phyloP scores from a whole-genome alignment of 163 green algal species.

The Scenedesmus sp. region DNA sequence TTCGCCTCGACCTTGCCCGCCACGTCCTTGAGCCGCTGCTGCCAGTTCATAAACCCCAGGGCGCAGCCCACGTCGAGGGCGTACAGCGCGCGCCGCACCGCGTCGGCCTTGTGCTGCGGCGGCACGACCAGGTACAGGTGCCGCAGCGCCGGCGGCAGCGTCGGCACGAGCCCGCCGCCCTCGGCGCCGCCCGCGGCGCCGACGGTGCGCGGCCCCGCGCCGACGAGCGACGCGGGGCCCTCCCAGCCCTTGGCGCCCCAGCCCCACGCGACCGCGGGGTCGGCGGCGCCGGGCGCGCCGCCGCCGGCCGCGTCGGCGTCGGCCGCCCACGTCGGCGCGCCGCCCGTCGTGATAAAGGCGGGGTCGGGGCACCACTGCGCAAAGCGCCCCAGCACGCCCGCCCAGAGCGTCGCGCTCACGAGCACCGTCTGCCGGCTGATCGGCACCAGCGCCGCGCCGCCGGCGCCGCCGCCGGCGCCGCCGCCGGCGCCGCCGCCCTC shows the following conservation, averaged over 20 bases:
- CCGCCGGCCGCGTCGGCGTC: background rate
- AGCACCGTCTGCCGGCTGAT: slow-evolving; percentile 79
- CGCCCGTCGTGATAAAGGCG: slow-evolving; percentile 50
- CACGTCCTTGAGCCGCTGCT: slow-evolving; percentile 84
- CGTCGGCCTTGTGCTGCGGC: slow-evolving; percentile 70
- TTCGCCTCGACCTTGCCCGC: slow-evolving; percentile 80
- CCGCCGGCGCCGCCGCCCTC: background rate
- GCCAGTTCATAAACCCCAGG: slow-evolving; percentile 98
- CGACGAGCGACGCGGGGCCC: slow-evolving; percentile 48
- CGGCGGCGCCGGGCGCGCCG: background rate
- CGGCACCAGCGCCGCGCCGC: slow-evolving; percentile 40
- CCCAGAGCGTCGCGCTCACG: slow-evolving; percentile 90
- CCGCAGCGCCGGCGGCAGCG: slow-evolving; percentile 80
- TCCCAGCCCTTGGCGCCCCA: slow-evolving; percentile 66
- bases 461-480: slow-evolving; percentile 7
- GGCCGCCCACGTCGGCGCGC: background rate
- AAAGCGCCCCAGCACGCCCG: slow-evolving; percentile 59
- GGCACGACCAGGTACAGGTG: slow-evolving; percentile 75
- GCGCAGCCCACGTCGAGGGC: slow-evolving; percentile 76
- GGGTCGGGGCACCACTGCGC: slow-evolving; percentile 72
- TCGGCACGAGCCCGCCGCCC: slow-evolving; percentile 52
- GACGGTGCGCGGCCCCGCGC: slow-evolving; percentile 41
- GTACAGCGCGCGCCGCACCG: slow-evolving; percentile 80
- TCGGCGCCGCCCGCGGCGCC: slow-evolving; percentile 70
- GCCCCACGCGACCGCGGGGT: slow-evolving; percentile 50